phyloP scores from a whole-genome alignment of 345 rosid species.

The Fremontodendron californicum region DNA sequence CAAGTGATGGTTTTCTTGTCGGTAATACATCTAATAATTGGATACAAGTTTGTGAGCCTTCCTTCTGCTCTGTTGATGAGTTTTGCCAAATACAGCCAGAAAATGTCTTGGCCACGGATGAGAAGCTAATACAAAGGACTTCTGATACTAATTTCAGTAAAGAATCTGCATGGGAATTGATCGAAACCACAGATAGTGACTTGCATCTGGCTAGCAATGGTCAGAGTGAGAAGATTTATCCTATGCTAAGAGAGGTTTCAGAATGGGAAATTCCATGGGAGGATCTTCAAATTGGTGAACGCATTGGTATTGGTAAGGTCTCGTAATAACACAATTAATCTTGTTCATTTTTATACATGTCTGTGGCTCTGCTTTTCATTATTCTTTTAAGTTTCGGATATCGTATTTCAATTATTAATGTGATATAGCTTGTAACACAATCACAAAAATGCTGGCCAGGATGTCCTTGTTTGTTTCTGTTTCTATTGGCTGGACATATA shows the following conservation, averaged over 20 bases:
- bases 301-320: conserved; percentile 92
- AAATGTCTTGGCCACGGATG: conserved; percentile 20
- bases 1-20: conserved; percentile 33
- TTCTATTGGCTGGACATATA: not conserved
- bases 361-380: not conserved
- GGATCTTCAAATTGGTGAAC: conserved; percentile 92
- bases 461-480: conserved; percentile 1
- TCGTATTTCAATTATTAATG: not conserved
- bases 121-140: conserved; percentile 18
- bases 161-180: conserved; percentile 34
- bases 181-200: conserved; percentile 29
- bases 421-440: not conserved
- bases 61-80: conserved; percentile 32
- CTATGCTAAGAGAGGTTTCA: conserved; percentile 71
- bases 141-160: conserved; percentile 26
- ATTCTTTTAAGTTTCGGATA: not conserved
- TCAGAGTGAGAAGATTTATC: conserved; percentile 50
- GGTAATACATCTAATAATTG: conserved; percentile 26
- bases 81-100: conserved; percentile 33
- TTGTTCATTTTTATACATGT: conserved; percentile 2
- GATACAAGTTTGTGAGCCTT: conserved; percentile 23
- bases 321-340: not conserved
- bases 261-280: conserved; percentile 96
- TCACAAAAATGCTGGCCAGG: not conserved
- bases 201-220: conserved; percentile 33